Conservation (phyloP, 768 basidiomycete genomes). For the Sporobolomyces roseus region DNA sequence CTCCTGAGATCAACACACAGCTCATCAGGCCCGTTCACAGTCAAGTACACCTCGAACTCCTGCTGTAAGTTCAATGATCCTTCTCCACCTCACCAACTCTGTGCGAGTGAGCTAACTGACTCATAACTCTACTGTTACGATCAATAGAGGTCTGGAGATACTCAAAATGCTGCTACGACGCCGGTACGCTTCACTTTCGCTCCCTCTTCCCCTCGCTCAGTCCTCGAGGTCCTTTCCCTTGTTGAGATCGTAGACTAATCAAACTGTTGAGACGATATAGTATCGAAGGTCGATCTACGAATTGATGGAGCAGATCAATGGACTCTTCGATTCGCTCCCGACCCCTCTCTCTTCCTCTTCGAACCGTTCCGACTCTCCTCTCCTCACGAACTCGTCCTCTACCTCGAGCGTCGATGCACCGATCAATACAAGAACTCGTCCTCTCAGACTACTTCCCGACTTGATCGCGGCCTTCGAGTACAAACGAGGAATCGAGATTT, state of each 20-base stretch:
- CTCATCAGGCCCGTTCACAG: neutral
- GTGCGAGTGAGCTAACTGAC: no score
- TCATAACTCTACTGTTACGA: neutral
- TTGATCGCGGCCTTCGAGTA: slow-evolving; percentile 26
- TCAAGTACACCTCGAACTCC: slow-evolving; percentile 7
- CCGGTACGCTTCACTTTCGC: slow-evolving; percentile 6
- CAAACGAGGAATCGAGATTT: slow-evolving; percentile 25
- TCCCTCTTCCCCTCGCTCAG: slow-evolving; percentile 3
- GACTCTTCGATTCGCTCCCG: slow-evolving; percentile 29
- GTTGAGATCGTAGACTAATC: neutral
- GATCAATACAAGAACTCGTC: slow-evolving; percentile 24
- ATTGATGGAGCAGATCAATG: slow-evolving; percentile 23
- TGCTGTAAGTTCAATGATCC: slow-evolving; percentile 5
- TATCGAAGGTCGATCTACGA: slow-evolving; percentile 28
- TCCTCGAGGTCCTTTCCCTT: neutral
- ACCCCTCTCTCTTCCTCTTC: slow-evolving; percentile 17
- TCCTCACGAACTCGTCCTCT: slow-evolving; percentile 4
- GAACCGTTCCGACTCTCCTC: slow-evolving; percentile 8
- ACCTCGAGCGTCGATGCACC: neutral
- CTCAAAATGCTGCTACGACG: slow-evolving; percentile 12
- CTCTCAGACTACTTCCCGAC: slow-evolving; percentile 14
- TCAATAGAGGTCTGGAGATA: neutral
- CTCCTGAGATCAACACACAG: neutral
- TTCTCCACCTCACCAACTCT: neutral
- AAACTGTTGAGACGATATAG: neutral